phyloP scores from a whole-genome alignment of 2,329 filamentous ascomycete genomes.

The Verticillium longisporum region DNA sequence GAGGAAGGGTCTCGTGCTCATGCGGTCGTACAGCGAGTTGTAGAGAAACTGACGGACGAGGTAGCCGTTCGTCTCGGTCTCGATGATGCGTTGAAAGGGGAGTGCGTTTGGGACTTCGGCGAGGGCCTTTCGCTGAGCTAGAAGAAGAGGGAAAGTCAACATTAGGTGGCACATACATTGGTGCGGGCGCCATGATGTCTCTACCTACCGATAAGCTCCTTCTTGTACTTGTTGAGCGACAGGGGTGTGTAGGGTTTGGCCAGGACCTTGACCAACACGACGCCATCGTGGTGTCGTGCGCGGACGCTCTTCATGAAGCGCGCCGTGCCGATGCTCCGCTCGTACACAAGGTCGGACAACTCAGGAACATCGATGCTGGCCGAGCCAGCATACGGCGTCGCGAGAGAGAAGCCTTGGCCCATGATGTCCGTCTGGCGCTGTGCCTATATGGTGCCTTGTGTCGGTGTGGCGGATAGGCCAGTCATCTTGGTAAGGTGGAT shows the following conservation, averaged over 20 bases:
- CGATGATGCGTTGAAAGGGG: conserved; percentile 81
- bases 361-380: conserved; percentile 93
- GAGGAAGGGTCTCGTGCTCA: conserved; percentile 92
- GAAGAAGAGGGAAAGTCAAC: conserved; percentile 5
- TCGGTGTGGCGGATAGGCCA: background rate
- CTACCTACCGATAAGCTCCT: conserved; percentile 62
- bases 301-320: conserved; percentile 96
- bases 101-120: conserved; percentile 85
- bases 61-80: conserved; percentile 87
- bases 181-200: background rate
- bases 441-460: conserved; percentile 8
- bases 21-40: conserved; percentile 92
- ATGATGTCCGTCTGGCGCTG: conserved; percentile 40
- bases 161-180: background rate
- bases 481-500: background rate
- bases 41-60: conserved; percentile 93
- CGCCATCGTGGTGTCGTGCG: conserved; percentile 80
- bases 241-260: conserved; percentile 86
- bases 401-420: conserved; percentile 95
- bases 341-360: conserved; percentile 82
- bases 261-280: conserved; percentile 90
- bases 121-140: conserved; percentile 73
- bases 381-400: conserved; percentile 82
- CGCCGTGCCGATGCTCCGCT: conserved; percentile 84
- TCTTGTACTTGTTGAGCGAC: conserved; percentile 72